These are phyloP conservation scores for Rugosomyces carneus DNA, from an alignment of 1,284 basidiomycete species.

Conservation along the genomic window DNA sequence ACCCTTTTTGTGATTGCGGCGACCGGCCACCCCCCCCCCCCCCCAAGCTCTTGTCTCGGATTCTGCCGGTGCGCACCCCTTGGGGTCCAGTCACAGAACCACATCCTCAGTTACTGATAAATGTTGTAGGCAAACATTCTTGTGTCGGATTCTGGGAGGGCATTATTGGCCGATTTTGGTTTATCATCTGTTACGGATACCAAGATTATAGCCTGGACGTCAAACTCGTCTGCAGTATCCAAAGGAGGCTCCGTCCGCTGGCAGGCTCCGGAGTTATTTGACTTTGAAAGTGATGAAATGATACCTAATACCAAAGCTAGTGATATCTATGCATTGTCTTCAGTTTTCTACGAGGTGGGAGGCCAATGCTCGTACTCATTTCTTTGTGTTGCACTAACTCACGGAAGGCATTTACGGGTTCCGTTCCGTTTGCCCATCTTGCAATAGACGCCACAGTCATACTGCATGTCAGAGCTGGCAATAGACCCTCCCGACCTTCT, in stretches of 20 bases:
- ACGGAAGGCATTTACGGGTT: constrained; percentile 5
- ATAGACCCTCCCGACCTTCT: constrained; percentile 16
- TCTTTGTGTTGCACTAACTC: no score
- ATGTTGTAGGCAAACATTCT: not conserved
- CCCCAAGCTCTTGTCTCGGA: no score
- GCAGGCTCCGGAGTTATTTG: not conserved
- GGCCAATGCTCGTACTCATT: no score
- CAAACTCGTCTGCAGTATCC: no score
- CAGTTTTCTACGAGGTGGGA: not conserved
- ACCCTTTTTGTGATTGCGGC: no score
- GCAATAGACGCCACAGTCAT: constrained; percentile 16
- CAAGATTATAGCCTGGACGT: not conserved
- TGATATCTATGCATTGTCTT: not conserved
- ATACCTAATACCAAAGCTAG: not conserved
- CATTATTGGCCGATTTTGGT: not conserved
- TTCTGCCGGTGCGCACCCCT: no score
- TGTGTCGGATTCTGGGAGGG: not conserved
- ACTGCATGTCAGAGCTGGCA: constrained; percentile 13
- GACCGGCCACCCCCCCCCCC: no score
- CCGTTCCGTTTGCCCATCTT: constrained; percentile 11
- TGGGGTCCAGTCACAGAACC: no score
- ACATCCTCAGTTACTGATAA: no score
- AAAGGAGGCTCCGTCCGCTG: not conserved
- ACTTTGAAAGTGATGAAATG: not conserved
- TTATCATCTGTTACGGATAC: not conserved